Evolutionary conservation across 2,329 filamentous ascomycete species (phyloP).

Genomic region (Fusarium sp.): DNA sequence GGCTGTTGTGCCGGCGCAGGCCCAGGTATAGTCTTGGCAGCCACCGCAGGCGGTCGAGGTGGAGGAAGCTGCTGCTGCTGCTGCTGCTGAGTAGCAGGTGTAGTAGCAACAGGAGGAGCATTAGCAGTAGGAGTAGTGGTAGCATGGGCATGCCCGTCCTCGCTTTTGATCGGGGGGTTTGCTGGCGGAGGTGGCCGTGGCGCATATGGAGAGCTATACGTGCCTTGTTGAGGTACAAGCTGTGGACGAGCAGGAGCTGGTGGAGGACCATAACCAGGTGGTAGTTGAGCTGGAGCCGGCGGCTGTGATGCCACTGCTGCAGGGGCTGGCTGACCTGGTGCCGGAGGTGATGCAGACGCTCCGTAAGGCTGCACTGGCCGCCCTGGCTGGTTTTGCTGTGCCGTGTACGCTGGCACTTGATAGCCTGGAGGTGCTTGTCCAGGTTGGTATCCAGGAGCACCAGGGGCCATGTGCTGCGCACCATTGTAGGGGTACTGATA

Average conservation of each 20-base stretch:
- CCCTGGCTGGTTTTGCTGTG: constrained; percentile 46
- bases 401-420: constrained; percentile 49
- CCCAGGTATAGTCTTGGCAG: constrained; percentile 38
- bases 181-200: constrained; percentile 49
- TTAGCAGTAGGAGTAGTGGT: constrained; percentile 3
- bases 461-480: constrained; percentile 50
- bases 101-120: constrained; percentile 9
- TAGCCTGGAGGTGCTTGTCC: constrained; percentile 51
- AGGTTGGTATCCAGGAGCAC: constrained; percentile 48
- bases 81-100: constrained; percentile 25
- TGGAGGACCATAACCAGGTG: constrained; percentile 51
- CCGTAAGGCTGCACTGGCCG: constrained; percentile 49
- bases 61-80: constrained; percentile 18
- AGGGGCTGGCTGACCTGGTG: constrained; percentile 40
- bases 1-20: constrained; percentile 27
- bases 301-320: constrained; percentile 44
- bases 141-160: constrained; percentile 42
- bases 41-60: constrained; percentile 23
- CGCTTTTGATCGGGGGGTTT: constrained; percentile 45
- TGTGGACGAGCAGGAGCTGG: constrained; percentile 52
- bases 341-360: constrained; percentile 45
- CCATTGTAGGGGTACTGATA: constrained; percentile 52
- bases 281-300: constrained; percentile 50
- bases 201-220: constrained; percentile 54
- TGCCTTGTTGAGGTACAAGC: constrained; percentile 47